Conservation (phyloP, 2,329 filamentous ascomycete species). For the Diaporthe destruens region DNA sequence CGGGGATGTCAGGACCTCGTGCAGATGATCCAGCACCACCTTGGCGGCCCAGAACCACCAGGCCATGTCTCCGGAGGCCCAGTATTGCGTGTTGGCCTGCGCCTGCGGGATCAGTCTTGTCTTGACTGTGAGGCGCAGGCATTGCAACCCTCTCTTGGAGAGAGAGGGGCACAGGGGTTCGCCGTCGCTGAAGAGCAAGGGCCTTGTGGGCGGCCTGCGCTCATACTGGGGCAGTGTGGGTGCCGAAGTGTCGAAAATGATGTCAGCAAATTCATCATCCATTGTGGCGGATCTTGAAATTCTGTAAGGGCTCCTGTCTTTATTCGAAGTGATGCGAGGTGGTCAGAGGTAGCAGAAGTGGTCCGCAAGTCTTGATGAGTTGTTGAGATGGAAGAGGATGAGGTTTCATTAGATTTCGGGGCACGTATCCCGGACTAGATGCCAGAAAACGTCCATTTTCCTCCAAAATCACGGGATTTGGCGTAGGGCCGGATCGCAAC, state of each 20-base stretch:
- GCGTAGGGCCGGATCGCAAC: too few species aligned
- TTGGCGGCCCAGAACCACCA: constrained; percentile 19
- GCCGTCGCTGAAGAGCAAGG: background rate
- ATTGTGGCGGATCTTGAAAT: background rate
- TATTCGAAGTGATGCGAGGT: too few species aligned
- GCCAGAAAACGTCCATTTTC: background rate
- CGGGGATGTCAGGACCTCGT: background rate
- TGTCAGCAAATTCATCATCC: background rate
- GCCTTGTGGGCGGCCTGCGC: background rate
- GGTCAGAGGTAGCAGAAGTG: background rate
- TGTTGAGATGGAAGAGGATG: background rate
- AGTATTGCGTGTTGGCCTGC: background rate
- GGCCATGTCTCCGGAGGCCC: constrained; percentile 10
- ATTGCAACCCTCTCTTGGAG: background rate
- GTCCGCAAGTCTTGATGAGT: background rate
- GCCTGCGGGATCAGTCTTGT: background rate
- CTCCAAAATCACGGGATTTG: background rate
- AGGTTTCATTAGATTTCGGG: too few species aligned
- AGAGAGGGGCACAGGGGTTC: background rate
- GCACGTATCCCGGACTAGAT: background rate
- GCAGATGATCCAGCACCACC: background rate
- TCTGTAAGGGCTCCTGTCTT: too few species aligned
- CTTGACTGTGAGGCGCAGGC: background rate
- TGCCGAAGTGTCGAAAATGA: background rate
- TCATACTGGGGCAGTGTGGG: background rate